These are phyloP conservation scores for Talaromyces sp. DNA, from an alignment of 2,329 filamentous ascomycete species.

Conservation along the genomic window DNA sequence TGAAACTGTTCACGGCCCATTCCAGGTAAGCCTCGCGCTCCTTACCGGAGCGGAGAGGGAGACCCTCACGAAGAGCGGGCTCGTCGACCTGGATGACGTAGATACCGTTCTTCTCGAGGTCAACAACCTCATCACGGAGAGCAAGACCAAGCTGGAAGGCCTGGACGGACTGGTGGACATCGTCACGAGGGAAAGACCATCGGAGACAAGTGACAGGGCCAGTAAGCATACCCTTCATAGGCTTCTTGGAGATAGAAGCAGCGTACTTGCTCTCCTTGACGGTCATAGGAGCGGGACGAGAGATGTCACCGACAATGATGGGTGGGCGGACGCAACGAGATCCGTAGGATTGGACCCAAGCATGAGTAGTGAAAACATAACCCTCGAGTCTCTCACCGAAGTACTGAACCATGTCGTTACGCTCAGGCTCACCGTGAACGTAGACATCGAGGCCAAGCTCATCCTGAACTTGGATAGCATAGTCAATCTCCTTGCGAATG, in stretches of 20 bases:
- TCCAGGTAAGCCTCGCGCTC: conserved; percentile 95
- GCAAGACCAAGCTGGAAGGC: conserved; percentile 97
- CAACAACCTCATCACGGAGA: conserved; percentile 95
- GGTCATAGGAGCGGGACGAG: conserved; percentile 93
- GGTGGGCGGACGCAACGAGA: conserved; percentile 97
- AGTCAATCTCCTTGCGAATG: conserved; percentile 97
- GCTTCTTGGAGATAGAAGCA: conserved; percentile 91
- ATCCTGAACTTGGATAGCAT: conserved; percentile 94
- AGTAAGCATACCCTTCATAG: conserved; percentile 99
- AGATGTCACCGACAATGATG: conserved; percentile 98
- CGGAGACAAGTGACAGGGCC: conserved; percentile 97
- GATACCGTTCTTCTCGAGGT: conserved; percentile 94
- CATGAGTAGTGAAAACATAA: conserved; percentile 98
- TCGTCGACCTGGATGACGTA: conserved; percentile 99
- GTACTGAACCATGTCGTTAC: conserved; percentile 99
- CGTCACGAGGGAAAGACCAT: conserved; percentile 99
- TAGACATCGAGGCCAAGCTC: conserved; percentile 96
- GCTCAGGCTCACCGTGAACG: conserved; percentile 98
- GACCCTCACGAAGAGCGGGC: conserved; percentile 98
- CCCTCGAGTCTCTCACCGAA: conserved; percentile 94
- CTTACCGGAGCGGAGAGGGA: conserved; percentile 86
- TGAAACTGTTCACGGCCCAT: conserved; percentile 98
- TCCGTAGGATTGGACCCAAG: conserved; percentile 97
- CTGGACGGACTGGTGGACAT: conserved; percentile 98
- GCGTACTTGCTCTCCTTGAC: conserved; percentile 99